These are phyloP conservation scores for Camellia japonica DNA, from an alignment of 148 eudicot species.

Conservation along the genomic window DNA sequence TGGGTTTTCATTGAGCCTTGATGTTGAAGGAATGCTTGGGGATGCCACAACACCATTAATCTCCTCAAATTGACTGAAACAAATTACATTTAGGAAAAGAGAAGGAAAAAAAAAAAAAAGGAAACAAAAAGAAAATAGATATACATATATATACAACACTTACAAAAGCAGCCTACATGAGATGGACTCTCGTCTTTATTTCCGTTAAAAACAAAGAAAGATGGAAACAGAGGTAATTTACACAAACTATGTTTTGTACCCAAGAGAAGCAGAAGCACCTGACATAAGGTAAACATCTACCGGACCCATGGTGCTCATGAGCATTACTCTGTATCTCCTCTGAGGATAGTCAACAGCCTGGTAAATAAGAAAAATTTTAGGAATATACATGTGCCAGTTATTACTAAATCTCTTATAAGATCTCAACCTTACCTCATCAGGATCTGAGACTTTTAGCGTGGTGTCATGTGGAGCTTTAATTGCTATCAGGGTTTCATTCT, in stretches of 20 bases:
- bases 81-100: background rate
- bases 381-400: background rate
- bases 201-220: background rate
- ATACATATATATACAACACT: background rate
- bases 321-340: conserved; percentile 85
- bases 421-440: conserved; percentile 60
- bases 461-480: conserved; percentile 18
- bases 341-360: conserved; percentile 89
- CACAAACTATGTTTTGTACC: background rate
- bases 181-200: background rate
- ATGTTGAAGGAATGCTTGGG: conserved; percentile 42
- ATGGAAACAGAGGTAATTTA: background rate
- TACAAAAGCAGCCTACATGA: background rate
- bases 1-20: conserved; percentile 31
- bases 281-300: conserved; percentile 86
- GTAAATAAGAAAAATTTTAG: conserved; percentile 17
- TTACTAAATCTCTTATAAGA: background rate
- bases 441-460: conserved; percentile 74
- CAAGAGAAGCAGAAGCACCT: conserved; percentile 40
- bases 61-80: conserved; percentile 87
- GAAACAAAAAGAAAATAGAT: no score
- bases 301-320: conserved; percentile 96
- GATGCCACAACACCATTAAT: conserved; percentile 58
- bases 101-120: no score
- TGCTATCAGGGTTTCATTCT: conserved; percentile 79